Evolutionary conservation across 2,329 filamentous ascomycete genomes (phyloP).

Genomic region (Fusarium phyllophilum): DNA sequence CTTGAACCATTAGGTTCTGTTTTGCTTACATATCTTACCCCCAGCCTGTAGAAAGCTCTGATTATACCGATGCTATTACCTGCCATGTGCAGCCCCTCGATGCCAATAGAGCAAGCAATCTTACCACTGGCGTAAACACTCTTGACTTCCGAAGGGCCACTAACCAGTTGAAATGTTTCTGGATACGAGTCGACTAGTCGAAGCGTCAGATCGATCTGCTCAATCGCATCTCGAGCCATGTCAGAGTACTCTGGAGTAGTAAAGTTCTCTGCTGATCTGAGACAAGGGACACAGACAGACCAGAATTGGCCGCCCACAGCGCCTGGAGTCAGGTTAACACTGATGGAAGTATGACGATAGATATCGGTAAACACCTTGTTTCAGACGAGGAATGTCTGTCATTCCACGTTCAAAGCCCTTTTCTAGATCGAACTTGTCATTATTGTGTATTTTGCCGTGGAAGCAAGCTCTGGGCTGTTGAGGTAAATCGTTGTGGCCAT

Average conservation of each 20-base stretch:
- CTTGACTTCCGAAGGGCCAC: background rate
- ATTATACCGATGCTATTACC: conserved; percentile 6
- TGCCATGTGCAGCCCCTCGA: conserved; percentile 3
- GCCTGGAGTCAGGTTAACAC: background rate
- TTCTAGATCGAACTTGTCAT: background rate
- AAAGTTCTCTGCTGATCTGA: conserved; percentile 1
- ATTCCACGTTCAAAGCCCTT: conserved; percentile 1
- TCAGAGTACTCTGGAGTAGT: conserved; percentile 3
- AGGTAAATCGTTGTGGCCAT: background rate
- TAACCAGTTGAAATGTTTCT: background rate
- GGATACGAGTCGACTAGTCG: background rate
- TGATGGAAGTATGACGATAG: rapidly evolving
- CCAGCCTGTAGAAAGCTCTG: background rate
- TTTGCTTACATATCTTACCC: conserved; percentile 3
- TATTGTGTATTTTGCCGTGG: background rate
- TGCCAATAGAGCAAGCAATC: background rate
- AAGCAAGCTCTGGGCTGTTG: conserved; percentile 5
- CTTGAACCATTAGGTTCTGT: rapidly evolving
- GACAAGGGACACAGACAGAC: conserved; percentile 12
- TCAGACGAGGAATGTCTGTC: background rate
- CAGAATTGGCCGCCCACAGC: background rate
- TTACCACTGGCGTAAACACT: background rate
- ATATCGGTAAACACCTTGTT: background rate
- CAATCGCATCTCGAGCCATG: background rate
- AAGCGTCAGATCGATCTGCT: background rate